These are phyloP conservation scores for Biscogniauxia sp. DNA, from an alignment of 2,329 filamentous ascomycete genomes.

Conservation along the genomic window DNA sequence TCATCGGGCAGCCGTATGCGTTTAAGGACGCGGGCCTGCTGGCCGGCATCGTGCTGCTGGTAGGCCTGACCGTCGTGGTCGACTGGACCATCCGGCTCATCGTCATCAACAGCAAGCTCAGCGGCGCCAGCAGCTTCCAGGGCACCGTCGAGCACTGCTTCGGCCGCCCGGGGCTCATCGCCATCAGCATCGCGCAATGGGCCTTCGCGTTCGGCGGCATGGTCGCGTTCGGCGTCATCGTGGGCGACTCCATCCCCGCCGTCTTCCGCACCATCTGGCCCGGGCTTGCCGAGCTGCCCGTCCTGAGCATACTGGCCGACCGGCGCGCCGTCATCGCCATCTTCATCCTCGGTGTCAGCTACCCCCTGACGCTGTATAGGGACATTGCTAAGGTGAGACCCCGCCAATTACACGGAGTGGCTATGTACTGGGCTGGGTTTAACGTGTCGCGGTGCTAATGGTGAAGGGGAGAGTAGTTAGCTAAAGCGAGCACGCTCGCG, in stretches of 20 bases:
- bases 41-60: conserved; percentile 74
- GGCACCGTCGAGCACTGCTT: conserved; percentile 96
- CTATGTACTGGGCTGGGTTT: no score
- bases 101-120: conserved; percentile 95
- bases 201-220: conserved; percentile 98
- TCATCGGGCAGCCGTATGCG: conserved; percentile 90
- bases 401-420: no score
- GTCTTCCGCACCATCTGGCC: conserved; percentile 84
- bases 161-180: conserved; percentile 80
- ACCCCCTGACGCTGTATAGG: conserved; percentile 86
- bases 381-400: conserved; percentile 86
- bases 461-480: conserved; percentile 59
- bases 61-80: conserved; percentile 76
- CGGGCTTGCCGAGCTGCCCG: conserved; percentile 65
- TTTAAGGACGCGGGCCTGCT: conserved; percentile 86
- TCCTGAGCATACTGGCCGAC: conserved; percentile 80
- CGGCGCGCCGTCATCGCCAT: conserved; percentile 83
- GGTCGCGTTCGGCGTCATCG: conserved; percentile 96
- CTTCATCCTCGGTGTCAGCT: conserved; percentile 82
- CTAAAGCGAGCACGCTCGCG: conserved; percentile 92
- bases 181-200: conserved; percentile 91
- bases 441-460: conserved; percentile 5
- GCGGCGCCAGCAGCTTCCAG: conserved; percentile 90
- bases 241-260: conserved; percentile 93
- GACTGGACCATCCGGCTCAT: conserved; percentile 99